phyloP scores from a whole-genome alignment of 495 filamentous ascomycete genomes.

The Pseudevernia furfuracea region DNA sequence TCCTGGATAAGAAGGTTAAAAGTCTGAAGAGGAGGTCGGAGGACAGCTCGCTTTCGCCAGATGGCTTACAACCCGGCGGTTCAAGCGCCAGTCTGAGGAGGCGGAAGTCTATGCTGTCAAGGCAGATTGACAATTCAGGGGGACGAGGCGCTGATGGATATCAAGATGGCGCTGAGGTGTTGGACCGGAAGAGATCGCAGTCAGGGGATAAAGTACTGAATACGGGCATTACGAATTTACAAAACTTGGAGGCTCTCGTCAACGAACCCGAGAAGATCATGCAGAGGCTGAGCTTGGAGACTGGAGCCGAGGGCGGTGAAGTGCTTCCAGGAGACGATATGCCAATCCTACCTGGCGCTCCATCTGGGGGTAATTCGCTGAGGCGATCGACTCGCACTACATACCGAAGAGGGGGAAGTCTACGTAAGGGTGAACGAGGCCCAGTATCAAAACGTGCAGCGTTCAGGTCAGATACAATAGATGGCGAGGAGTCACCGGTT shows the following conservation, averaged over 20 bases:
- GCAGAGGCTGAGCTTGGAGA: slow-evolving; percentile 56
- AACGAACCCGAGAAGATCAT: slow-evolving; percentile 66
- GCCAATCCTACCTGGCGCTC: slow-evolving; percentile 71
- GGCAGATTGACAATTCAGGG: slow-evolving; percentile 70
- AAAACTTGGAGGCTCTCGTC: slow-evolving; percentile 69
- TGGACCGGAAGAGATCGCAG: slow-evolving; percentile 68
- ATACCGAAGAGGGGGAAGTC: slow-evolving; percentile 83
- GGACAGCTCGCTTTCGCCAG: slow-evolving; percentile 59
- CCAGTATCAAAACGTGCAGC: slow-evolving; percentile 69
- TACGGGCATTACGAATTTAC: slow-evolving; percentile 52
- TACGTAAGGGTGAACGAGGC: slow-evolving; percentile 67
- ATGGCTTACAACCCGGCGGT: slow-evolving; percentile 53
- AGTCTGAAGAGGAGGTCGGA: slow-evolving; percentile 78
- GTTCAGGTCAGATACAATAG: slow-evolving; percentile 47
- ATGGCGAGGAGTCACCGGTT: slow-evolving; percentile 46
- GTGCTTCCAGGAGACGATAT: slow-evolving; percentile 62
- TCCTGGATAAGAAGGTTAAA: slow-evolving; percentile 85
- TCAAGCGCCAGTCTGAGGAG: slow-evolving; percentile 61
- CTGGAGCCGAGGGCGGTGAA: slow-evolving; percentile 34
- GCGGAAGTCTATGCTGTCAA: slow-evolving; percentile 93
- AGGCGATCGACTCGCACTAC: slow-evolving; percentile 86
- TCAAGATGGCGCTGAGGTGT: slow-evolving; percentile 76
- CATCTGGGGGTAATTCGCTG: slow-evolving; percentile 57
- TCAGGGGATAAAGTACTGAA: slow-evolving; percentile 44
- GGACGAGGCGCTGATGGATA: slow-evolving; percentile 58